phyloP scores from a whole-genome alignment of 345 rosid species.

The Murraya koenigii region DNA sequence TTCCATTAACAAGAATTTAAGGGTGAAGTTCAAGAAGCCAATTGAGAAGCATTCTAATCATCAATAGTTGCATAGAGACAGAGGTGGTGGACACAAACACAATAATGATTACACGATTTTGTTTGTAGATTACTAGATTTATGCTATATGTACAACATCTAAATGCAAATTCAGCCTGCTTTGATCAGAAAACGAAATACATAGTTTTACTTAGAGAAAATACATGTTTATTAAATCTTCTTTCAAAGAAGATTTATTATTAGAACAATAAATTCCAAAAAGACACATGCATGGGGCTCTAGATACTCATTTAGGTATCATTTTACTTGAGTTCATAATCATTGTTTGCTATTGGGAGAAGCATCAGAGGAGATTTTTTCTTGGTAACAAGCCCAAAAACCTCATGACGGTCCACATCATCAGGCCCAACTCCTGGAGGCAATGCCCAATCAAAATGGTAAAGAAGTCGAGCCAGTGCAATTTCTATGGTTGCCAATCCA shows the following conservation, averaged over 20 bases:
- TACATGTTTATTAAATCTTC: not conserved
- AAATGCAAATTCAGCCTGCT: not conserved
- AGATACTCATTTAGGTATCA: not conserved
- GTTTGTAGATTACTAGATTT: constrained; percentile 11
- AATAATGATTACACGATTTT: constrained; percentile 14
- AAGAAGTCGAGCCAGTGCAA: too few species aligned
- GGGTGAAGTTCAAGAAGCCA: constrained; percentile 23
- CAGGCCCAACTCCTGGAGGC: too few species aligned
- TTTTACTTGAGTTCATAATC: not conserved
- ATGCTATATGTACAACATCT: not conserved
- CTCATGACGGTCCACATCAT: too few species aligned
- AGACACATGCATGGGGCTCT: not conserved
- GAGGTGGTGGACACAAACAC: not conserved
- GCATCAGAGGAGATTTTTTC: too few species aligned
- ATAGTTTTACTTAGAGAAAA: not conserved
- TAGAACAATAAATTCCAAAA: not conserved
- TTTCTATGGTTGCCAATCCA: too few species aligned
- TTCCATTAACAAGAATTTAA: constrained; percentile 29
- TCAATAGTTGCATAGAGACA: not conserved
- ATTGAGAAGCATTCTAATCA: constrained; percentile 3
- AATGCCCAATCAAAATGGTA: too few species aligned
- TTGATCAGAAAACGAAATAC: not conserved
- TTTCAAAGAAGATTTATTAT: not conserved
- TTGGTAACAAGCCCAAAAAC: too few species aligned
- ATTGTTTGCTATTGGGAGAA: too few species aligned